phyloP scores from a whole-genome alignment of 2,329 filamentous ascomycete genomes.

The Fusarium proliferatum region DNA sequence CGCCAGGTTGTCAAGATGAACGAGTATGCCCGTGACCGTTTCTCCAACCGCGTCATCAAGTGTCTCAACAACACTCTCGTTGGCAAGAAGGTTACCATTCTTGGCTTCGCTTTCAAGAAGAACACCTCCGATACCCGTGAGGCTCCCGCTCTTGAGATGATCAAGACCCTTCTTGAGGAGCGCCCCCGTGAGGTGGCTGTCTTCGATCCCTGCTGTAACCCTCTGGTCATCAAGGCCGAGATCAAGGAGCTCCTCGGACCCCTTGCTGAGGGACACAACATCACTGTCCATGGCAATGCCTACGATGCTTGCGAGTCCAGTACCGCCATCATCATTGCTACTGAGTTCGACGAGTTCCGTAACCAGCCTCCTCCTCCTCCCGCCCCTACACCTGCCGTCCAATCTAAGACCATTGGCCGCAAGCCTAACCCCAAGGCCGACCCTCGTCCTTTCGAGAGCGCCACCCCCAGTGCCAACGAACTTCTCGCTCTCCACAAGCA shows the following conservation, averaged over 20 bases:
- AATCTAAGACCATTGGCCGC: conserved; percentile 49
- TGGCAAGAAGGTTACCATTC: conserved; percentile 76
- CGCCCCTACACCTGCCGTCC: conserved; percentile 41
- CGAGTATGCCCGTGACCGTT: conserved; percentile 77
- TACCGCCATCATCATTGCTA: conserved; percentile 65
- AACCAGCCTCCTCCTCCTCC: conserved; percentile 52
- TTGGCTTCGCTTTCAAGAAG: conserved; percentile 85
- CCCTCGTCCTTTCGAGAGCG: conserved; percentile 57
- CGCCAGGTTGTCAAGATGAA: conserved; percentile 79
- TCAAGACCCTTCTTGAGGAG: conserved; percentile 73
- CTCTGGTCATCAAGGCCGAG: conserved; percentile 61
- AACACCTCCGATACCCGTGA: conserved; percentile 81
- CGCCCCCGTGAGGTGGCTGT: conserved; percentile 72
- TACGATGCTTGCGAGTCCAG: conserved; percentile 62
- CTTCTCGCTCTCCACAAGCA: conserved; percentile 61
- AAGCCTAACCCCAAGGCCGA: conserved; percentile 57
- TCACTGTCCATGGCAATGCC: conserved; percentile 60
- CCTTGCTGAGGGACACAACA: conserved; percentile 54
- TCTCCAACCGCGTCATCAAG: conserved; percentile 72
- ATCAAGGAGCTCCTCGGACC: conserved; percentile 58
- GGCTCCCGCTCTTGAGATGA: conserved; percentile 74
- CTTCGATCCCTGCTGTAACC: conserved; percentile 73
- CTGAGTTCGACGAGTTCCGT: conserved; percentile 67
- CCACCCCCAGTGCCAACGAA: conserved; percentile 56
- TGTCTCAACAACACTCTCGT: conserved; percentile 75